phyloP scores from a whole-genome alignment of 345 rosid species.

The Turritis glabra region DNA sequence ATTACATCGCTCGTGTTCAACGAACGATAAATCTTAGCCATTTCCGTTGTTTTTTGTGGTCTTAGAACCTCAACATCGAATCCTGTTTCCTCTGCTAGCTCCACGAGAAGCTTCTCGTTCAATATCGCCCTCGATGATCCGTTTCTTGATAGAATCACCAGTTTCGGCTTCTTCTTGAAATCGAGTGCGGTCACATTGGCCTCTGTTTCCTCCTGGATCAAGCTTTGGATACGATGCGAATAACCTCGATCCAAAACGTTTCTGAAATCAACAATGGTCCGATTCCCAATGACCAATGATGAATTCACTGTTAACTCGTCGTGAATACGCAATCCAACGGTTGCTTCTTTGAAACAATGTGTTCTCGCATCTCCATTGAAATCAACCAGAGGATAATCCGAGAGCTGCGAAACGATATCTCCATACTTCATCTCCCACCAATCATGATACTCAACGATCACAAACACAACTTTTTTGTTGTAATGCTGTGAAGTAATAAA shows the following conservation, averaged over 20 bases:
- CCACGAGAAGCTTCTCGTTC: constrained; percentile 58
- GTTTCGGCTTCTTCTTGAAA: constrained; percentile 54
- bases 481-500: constrained; percentile 74
- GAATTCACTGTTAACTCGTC: constrained; percentile 69
- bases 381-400: constrained; percentile 59
- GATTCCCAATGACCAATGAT: constrained; percentile 40
- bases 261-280: constrained; percentile 59
- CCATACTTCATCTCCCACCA: constrained; percentile 89
- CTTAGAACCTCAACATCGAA: constrained; percentile 57
- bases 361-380: constrained; percentile 61
- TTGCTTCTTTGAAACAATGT: constrained; percentile 81
- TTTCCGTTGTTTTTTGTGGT: constrained; percentile 59
- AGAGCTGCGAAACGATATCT: constrained; percentile 55
- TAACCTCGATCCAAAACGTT: constrained; percentile 61
- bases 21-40: constrained; percentile 61
- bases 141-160: constrained; percentile 65
- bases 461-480: constrained; percentile 73
- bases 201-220: constrained; percentile 44
- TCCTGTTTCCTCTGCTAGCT: constrained; percentile 62
- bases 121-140: constrained; percentile 62
- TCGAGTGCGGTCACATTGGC: constrained; percentile 23
- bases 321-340: constrained; percentile 73
- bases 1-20: constrained; percentile 73
- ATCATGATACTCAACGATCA: constrained; percentile 69
- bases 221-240: constrained; percentile 51